These are phyloP conservation scores for Leucogyrophana mollusca DNA, from an alignment of 768 basidiomycete genomes.

Conservation along the genomic window DNA sequence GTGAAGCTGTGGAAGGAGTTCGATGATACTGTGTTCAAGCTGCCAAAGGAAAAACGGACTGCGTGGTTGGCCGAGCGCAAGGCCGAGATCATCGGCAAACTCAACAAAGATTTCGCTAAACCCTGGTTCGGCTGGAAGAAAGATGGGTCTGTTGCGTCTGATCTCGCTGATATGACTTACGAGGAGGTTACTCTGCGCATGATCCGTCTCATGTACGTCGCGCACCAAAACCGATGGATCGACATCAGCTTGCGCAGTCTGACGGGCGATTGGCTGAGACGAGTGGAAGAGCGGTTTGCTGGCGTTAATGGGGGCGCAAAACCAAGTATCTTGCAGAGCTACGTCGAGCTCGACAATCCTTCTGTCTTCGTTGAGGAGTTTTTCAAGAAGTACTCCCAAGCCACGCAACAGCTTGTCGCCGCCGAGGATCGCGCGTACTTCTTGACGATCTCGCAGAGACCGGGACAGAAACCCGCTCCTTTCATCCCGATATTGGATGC, in stretches of 20 bases:
- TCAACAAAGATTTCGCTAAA: slow-evolving; percentile 96
- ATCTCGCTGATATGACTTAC: slow-evolving; percentile 97
- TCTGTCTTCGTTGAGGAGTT: slow-evolving; percentile 73
- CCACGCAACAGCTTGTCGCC: slow-evolving; percentile 82
- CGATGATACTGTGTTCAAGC: slow-evolving; percentile 92
- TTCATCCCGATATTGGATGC: slow-evolving; percentile 96
- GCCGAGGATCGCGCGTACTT: slow-evolving; percentile 95
- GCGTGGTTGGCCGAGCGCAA: slow-evolving; percentile 86
- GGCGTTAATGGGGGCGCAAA: slow-evolving; percentile 82
- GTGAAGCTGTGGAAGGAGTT: slow-evolving; percentile 99
- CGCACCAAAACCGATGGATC: slow-evolving; percentile 91
- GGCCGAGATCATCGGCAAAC: slow-evolving; percentile 84
- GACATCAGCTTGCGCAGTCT: slow-evolving; percentile 90
- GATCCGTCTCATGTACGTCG: slow-evolving; percentile 92
- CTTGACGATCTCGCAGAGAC: slow-evolving; percentile 92
- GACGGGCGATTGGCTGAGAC: slow-evolving; percentile 94
- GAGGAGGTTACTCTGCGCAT: slow-evolving; percentile 92
- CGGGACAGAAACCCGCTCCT: slow-evolving; percentile 96
- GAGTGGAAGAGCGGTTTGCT: slow-evolving; percentile 93
- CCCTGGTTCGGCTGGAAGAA: slow-evolving; percentile 98
- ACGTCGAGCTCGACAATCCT: slow-evolving; percentile 80
- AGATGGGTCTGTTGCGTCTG: slow-evolving; percentile 77
- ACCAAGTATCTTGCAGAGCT: slow-evolving; percentile 84
- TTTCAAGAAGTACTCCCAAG: slow-evolving; percentile 82
- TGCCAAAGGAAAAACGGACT: slow-evolving; percentile 93